A percentile compares a stretch with the other conserved stretches of the same genome.
Evolutionary conservation across 2,329 filamentous ascomycete species (phyloP).

Genomic region (Fusarium luffae): DNA sequence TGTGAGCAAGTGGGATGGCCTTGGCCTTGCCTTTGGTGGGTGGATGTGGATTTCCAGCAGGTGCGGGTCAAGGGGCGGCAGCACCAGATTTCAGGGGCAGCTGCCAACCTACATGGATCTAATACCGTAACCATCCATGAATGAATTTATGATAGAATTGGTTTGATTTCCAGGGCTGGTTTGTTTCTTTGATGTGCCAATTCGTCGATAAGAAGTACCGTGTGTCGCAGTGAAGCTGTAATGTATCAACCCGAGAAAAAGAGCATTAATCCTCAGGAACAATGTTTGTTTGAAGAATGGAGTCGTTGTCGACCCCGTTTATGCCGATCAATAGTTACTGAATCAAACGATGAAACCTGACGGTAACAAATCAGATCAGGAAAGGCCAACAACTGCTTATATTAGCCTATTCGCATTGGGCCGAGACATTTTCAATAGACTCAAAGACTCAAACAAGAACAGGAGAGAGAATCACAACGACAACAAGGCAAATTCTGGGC

Average conservation of each 20-base stretch:
- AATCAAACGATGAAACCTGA: conserved; percentile 13
- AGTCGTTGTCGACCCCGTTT: conserved; percentile 6
- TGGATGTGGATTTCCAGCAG: conserved; percentile 8
- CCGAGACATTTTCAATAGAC: conserved; percentile 19
- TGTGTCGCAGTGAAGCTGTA: not conserved
- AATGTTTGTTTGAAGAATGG: conserved; percentile 3
- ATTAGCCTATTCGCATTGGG: conserved; percentile 1
- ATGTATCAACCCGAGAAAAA: not conserved
- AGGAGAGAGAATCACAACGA: conserved; percentile 1
- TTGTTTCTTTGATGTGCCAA: not conserved
- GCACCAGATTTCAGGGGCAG: conserved; percentile 44
- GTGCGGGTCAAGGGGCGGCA: conserved; percentile 39
- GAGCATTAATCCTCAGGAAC: not conserved
- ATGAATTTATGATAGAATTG: conserved; percentile 4
- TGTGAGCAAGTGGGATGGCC: conserved; percentile 8
- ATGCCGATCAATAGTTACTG: conserved; percentile 15
- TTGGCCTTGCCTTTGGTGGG: not conserved
- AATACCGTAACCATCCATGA: conserved; percentile 9
- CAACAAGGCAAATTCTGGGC: not conserved
- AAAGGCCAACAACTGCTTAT: conserved; percentile 14
- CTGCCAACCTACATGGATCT: conserved; percentile 32
- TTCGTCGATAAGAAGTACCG: not conserved
- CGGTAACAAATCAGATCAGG: conserved; percentile 15
- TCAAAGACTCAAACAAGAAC: conserved; percentile 8
- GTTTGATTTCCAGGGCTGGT: not conserved